Evolutionary conservation across 768 basidiomycete species (phyloP).

Genomic region (Termitomyces sp.): DNA sequence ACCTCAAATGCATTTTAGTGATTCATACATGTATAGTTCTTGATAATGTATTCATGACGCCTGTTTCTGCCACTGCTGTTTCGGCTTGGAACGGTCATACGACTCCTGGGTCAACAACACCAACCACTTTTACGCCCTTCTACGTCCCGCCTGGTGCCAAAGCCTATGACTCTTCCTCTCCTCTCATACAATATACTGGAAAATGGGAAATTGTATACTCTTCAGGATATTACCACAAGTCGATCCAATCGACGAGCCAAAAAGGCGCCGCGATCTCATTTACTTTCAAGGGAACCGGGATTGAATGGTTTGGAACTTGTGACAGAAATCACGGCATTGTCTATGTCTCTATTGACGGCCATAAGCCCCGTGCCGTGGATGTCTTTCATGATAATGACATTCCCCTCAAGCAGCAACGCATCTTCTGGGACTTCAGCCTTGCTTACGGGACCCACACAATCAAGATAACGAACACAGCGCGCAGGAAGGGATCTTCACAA

Average conservation of each 20-base stretch:
- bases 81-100: conserved; percentile 69
- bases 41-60: conserved; percentile 7
- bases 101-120: conserved; percentile 40
- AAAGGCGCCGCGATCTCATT: conserved; percentile 46
- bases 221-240: conserved; percentile 40
- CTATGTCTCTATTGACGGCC: conserved; percentile 54
- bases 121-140: conserved; percentile 54
- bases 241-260: conserved; percentile 44
- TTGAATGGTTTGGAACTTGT: conserved; percentile 72
- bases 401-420: conserved; percentile 49
- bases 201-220: conserved; percentile 54
- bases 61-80: conserved; percentile 21
- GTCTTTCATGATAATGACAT: conserved; percentile 26
- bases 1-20: not conserved
- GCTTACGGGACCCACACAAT: conserved; percentile 48
- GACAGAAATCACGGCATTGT: conserved; percentile 50
- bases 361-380: conserved; percentile 38
- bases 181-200: conserved; percentile 57
- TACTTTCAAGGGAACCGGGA: conserved; percentile 65
- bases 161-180: conserved; percentile 65
- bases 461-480: conserved; percentile 54
- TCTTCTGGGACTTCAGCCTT: conserved; percentile 58
- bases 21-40: conserved; percentile 8
- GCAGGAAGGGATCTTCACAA: conserved; percentile 27
- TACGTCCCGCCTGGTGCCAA: conserved; percentile 71